phyloP scores from a whole-genome alignment of 179 eudicot genomes.

The Actinidia polygama region DNA sequence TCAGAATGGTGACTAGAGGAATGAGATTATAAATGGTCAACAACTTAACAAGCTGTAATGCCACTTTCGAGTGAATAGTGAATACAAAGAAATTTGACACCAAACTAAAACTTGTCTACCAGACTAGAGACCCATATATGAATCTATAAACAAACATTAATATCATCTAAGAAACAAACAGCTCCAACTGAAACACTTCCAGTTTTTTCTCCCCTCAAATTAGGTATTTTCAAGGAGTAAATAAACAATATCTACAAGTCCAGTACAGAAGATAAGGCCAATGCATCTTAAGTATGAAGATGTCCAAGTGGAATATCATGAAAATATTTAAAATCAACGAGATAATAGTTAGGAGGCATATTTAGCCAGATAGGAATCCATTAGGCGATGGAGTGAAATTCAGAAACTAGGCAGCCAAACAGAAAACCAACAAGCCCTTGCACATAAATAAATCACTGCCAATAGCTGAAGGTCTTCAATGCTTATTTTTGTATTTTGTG shows the following conservation, averaged over 20 bases:
- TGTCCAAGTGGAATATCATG: background rate
- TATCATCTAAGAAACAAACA: background rate
- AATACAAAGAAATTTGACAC: background rate
- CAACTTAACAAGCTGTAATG: slow-evolving; percentile 4
- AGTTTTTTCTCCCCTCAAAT: background rate
- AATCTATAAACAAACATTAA: background rate
- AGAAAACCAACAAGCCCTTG: background rate
- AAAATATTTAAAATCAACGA: background rate
- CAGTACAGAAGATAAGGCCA: background rate
- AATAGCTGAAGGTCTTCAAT: background rate
- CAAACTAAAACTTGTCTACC: background rate
- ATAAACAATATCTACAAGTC: background rate
- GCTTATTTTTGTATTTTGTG: background rate
- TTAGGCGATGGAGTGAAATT: slow-evolving; percentile 3
- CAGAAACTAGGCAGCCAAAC: background rate
- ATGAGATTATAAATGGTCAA: slow-evolving; percentile 2
- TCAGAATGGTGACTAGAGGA: slow-evolving; percentile 38
- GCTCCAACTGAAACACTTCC: background rate
- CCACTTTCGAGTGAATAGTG: background rate
- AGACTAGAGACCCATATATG: background rate
- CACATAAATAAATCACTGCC: background rate
- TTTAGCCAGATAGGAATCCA: background rate
- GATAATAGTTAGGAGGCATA: background rate
- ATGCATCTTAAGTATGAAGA: background rate
- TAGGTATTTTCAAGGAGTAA: background rate